These are phyloP conservation scores for Paralagenidium karlingii DNA, from an alignment of 352 stramenopile species.

Conservation along the genomic window DNA sequence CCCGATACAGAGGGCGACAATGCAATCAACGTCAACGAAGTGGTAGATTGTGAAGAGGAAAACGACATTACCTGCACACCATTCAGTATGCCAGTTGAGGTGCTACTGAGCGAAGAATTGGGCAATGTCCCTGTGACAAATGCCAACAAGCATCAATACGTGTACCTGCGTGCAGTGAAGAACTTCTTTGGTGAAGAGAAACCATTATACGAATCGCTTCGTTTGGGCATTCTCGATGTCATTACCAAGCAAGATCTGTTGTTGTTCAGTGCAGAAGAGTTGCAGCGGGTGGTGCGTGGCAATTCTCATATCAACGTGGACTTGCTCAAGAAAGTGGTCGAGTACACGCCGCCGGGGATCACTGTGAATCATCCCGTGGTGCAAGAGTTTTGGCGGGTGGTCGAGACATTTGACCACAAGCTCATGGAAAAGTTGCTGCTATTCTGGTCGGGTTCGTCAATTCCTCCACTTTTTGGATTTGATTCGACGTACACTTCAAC, in stretches of 20 bases:
- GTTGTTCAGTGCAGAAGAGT: conserved; percentile 40
- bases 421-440: conserved; percentile 41
- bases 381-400: conserved; percentile 49
- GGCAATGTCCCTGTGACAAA: conserved; percentile 37
- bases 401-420: conserved; percentile 39
- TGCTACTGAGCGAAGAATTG: conserved; percentile 30
- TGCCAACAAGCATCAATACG: conserved; percentile 51
- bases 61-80: conserved; percentile 1
- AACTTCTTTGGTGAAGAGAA: conserved; percentile 51
- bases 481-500: conserved; percentile 34
- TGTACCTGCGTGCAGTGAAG: conserved; percentile 37
- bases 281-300: conserved; percentile 30
- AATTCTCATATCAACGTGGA: conserved; percentile 37
- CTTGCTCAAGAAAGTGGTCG: conserved; percentile 30
- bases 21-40: neutral
- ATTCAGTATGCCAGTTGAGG: conserved; percentile 28
- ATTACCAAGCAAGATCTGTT: conserved; percentile 33
- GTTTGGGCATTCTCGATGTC: conserved; percentile 42
- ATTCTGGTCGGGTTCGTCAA: conserved; percentile 61
- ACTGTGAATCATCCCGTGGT: conserved; percentile 20
- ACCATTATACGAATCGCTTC: conserved; percentile 43
- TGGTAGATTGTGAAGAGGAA: conserved; percentile 1
- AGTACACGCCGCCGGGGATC: conserved; percentile 40
- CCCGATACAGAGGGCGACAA: no score
- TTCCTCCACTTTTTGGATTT: conserved; percentile 65